Evolutionary conservation across 192 early-diverging fungal genomes (phyloP).

Genomic region (Coemansia sp.): DNA sequence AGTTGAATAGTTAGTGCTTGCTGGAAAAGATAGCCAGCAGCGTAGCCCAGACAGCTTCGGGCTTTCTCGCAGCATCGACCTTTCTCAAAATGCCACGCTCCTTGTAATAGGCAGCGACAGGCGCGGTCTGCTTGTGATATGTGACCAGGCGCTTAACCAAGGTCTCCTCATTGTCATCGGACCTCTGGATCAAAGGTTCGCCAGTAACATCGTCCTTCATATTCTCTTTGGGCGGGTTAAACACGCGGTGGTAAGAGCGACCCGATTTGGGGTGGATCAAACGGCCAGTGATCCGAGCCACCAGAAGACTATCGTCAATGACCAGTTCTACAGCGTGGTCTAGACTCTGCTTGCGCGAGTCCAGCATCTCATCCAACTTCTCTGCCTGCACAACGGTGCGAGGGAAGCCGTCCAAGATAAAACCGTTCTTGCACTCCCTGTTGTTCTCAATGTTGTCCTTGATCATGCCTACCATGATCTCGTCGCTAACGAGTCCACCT

Average conservation of each 20-base stretch:
- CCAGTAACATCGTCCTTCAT: constrained; percentile 96
- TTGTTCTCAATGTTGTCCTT: constrained; percentile 94
- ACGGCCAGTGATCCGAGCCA: constrained; percentile 95
- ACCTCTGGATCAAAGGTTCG: constrained; percentile 95
- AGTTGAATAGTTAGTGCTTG: constrained; percentile 26
- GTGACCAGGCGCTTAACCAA: constrained; percentile 88
- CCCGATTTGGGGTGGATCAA: constrained; percentile 93
- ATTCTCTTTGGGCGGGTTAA: constrained; percentile 90
- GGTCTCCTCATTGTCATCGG: constrained; percentile 95
- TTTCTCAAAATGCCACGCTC: constrained; percentile 87
- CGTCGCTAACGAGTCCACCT: constrained; percentile 95
- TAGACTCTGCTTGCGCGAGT: constrained; percentile 72
- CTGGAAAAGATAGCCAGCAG: constrained; percentile 85
- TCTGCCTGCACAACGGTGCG: constrained; percentile 97
- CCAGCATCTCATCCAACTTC: constrained; percentile 97
- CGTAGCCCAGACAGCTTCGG: constrained; percentile 84
- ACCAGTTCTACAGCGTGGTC: constrained; percentile 90
- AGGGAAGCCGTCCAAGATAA: constrained; percentile 99
- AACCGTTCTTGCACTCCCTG: constrained; percentile 94
- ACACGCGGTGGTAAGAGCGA: constrained; percentile 95
- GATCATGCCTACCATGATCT: constrained; percentile 98
- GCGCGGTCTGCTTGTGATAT: constrained; percentile 82
- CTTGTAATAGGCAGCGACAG: constrained; percentile 90
- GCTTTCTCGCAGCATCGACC: constrained; percentile 92
- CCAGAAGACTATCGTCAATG: constrained; percentile 92